Percentiles rank a stretch among this genome's conserved stretches.
These are phyloP conservation scores for Zygosaccharomyces bailii DNA, from an alignment of 805 yeast species.

Conservation along the genomic window DNA sequence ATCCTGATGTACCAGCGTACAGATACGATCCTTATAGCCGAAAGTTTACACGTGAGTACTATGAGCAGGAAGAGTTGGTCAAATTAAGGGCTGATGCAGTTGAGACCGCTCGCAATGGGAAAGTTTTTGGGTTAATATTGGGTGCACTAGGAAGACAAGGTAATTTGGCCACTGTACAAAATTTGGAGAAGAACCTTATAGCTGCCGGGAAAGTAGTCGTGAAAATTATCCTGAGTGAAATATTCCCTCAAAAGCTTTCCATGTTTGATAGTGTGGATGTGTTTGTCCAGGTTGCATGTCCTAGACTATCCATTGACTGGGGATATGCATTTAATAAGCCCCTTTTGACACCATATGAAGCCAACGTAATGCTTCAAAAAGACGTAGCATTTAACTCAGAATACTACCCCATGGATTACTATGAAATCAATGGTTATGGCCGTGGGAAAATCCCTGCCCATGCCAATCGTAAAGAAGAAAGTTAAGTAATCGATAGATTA, in stretches of 20 bases:
- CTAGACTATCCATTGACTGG: slow-evolving; percentile 95
- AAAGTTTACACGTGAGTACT: slow-evolving; percentile 83
- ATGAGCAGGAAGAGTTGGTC: slow-evolving; percentile 81
- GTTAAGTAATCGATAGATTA: neutral
- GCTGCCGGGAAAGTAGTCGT: slow-evolving; percentile 64
- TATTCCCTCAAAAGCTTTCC: slow-evolving; percentile 87
- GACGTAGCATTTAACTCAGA: slow-evolving; percentile 62
- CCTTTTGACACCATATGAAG: slow-evolving; percentile 89
- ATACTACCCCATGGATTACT: slow-evolving; percentile 95
- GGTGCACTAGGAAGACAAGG: slow-evolving; percentile 98
- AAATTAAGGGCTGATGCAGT: slow-evolving; percentile 73
- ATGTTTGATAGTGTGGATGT: slow-evolving; percentile 93
- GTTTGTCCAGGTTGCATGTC: slow-evolving; percentile 97
- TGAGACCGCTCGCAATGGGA: slow-evolving; percentile 51
- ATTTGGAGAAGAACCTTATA: slow-evolving; percentile 53
- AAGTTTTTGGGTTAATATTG: slow-evolving; percentile 75
- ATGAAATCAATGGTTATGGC: slow-evolving; percentile 85
- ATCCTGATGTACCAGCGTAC: slow-evolving; percentile 87
- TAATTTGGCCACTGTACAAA: slow-evolving; percentile 67
- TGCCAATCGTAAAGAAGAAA: slow-evolving; percentile 11
- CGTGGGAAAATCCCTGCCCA: slow-evolving; percentile 68
- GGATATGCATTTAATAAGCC: slow-evolving; percentile 96
- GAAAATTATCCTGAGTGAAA: slow-evolving; percentile 83
- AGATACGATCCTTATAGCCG: slow-evolving; percentile 94
- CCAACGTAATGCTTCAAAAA: slow-evolving; percentile 79